Conservation (phyloP, 2,329 filamentous ascomycete species). For the Curvularia eragrostidis region DNA sequence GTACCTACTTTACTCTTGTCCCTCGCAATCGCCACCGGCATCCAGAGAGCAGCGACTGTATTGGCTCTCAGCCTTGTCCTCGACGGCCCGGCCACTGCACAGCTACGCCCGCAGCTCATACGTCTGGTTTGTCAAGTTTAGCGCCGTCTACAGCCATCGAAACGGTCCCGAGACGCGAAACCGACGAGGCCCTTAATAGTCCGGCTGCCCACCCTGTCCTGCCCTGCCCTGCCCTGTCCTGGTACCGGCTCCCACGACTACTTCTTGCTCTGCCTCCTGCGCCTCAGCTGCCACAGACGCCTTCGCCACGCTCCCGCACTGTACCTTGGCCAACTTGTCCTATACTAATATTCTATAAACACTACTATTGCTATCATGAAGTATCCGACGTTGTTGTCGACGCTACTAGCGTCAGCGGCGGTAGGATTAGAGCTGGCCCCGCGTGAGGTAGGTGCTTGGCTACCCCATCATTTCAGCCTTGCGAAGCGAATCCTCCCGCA, state of each 20-base stretch:
- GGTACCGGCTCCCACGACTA: background rate
- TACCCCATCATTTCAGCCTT: constrained; percentile 16
- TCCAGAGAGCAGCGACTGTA: background rate
- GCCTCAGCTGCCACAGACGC: constrained; percentile 8
- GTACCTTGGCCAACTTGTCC: constrained; percentile 18
- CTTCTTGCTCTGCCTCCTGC: background rate
- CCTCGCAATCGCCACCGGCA: background rate
- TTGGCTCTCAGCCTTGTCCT: background rate
- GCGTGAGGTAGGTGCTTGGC: constrained; percentile 47
- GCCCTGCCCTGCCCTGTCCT: constrained; percentile 6
- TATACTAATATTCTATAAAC: background rate
- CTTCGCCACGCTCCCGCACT: background rate
- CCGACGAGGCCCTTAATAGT: background rate
- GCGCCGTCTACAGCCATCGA: background rate
- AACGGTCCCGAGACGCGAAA: background rate
- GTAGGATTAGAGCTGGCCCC: constrained; percentile 39
- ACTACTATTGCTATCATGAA: constrained; percentile 41
- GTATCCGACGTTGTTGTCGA: constrained; percentile 37
- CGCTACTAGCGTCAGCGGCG: constrained; percentile 39
- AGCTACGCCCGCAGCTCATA: background rate
- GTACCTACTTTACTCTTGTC: too few relatives aligned
- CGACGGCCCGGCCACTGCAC: background rate
- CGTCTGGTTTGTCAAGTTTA: background rate
- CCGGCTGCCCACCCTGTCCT: background rate
- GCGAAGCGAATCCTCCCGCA: constrained; percentile 28